Percentiles rank a stretch among this genome's conserved stretches.
These are phyloP conservation scores for Phenoliferia sp. DNA, from an alignment of 1,284 basidiomycete genomes.

Conservation along the genomic window DNA sequence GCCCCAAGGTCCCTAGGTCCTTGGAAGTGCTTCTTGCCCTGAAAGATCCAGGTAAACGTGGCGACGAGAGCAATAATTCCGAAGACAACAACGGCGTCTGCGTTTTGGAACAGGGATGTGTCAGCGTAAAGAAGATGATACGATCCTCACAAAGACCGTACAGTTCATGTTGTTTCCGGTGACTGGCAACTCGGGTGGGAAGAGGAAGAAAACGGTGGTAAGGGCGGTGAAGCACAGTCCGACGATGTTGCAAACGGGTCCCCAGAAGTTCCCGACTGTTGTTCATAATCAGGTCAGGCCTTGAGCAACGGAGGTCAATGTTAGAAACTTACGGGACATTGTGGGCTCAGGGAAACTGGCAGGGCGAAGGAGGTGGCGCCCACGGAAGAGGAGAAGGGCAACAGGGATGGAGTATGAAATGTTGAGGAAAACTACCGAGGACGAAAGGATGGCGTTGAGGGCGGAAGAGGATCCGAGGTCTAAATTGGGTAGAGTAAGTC, in stretches of 20 bases:
- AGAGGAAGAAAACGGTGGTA: slow-evolving; percentile 50
- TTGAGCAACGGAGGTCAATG: neutral
- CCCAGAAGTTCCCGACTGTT: slow-evolving; percentile 35
- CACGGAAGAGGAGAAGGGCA: slow-evolving; percentile 44
- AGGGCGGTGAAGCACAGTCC: slow-evolving; percentile 45
- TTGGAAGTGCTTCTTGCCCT: slow-evolving; percentile 42
- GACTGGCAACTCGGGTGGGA: slow-evolving; percentile 47
- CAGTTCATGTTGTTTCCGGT: slow-evolving; percentile 47
- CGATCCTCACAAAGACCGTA: slow-evolving; percentile 34
- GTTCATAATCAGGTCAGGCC: neutral
- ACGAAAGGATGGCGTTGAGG: slow-evolving; percentile 47
- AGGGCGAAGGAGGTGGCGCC: slow-evolving; percentile 42
- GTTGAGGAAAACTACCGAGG: slow-evolving; percentile 47
- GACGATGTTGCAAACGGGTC: slow-evolving; percentile 43
- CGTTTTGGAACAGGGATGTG: neutral
- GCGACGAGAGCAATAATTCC: slow-evolving; percentile 37
- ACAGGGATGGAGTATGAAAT: slow-evolving; percentile 46
- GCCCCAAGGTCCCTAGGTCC: slow-evolving; percentile 48
- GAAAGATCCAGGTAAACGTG: slow-evolving; percentile 41
- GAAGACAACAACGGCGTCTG: slow-evolving; percentile 29
- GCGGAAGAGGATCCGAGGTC: slow-evolving; percentile 53
- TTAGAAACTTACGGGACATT: slow-evolving; percentile 19
- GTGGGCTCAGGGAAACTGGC: slow-evolving; percentile 38
- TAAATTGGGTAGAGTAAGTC: slow-evolving; percentile 40
- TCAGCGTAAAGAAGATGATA: slow-evolving; percentile 36